These are phyloP conservation scores for Sordariomycetes sp. DNA, from an alignment of 2,329 filamentous ascomycete species.

Conservation along the genomic window DNA sequence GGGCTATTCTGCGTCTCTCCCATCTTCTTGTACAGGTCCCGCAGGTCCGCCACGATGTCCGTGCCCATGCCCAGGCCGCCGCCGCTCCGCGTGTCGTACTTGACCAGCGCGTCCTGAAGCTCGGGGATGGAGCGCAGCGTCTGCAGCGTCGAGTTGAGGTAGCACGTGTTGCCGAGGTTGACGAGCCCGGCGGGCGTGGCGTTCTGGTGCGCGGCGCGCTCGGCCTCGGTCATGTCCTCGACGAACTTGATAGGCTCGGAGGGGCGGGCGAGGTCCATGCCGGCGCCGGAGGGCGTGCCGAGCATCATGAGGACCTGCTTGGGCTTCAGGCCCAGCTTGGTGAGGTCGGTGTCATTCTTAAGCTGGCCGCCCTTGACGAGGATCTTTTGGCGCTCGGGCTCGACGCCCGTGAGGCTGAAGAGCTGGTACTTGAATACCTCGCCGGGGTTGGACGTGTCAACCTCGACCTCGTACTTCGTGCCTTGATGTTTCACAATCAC, in stretches of 20 bases:
- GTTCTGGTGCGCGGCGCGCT: slow-evolving; percentile 71
- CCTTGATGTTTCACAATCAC: slow-evolving; percentile 92
- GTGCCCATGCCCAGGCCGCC: slow-evolving; percentile 35
- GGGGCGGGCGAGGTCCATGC: slow-evolving; percentile 54
- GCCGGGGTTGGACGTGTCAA: slow-evolving; percentile 74
- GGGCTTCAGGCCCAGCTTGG: slow-evolving; percentile 73
- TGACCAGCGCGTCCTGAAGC: slow-evolving; percentile 66
- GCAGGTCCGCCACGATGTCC: slow-evolving; percentile 42
- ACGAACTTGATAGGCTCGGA: slow-evolving; percentile 78
- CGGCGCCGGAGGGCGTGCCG: slow-evolving; percentile 68
- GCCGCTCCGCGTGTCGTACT: slow-evolving; percentile 37
- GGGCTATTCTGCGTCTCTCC: slow-evolving; percentile 80
- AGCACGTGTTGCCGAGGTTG: slow-evolving; percentile 96
- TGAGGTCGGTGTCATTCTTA: slow-evolving; percentile 87
- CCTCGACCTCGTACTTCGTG: slow-evolving; percentile 89
- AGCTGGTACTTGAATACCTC: slow-evolving; percentile 94
- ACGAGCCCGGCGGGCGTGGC: slow-evolving; percentile 80
- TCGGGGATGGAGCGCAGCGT: slow-evolving; percentile 82
- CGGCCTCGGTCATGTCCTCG: slow-evolving; percentile 96
- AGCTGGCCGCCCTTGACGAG: slow-evolving; percentile 88
- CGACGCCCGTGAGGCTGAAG: slow-evolving; percentile 89
- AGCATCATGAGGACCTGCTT: slow-evolving; percentile 93
- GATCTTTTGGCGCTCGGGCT: slow-evolving; percentile 93
- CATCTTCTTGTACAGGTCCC: slow-evolving; percentile 84
- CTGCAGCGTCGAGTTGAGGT: slow-evolving; percentile 96